Evolutionary conservation across 2,329 filamentous ascomycete species (phyloP).

Genomic region (Rachicladosporium sp.): DNA sequence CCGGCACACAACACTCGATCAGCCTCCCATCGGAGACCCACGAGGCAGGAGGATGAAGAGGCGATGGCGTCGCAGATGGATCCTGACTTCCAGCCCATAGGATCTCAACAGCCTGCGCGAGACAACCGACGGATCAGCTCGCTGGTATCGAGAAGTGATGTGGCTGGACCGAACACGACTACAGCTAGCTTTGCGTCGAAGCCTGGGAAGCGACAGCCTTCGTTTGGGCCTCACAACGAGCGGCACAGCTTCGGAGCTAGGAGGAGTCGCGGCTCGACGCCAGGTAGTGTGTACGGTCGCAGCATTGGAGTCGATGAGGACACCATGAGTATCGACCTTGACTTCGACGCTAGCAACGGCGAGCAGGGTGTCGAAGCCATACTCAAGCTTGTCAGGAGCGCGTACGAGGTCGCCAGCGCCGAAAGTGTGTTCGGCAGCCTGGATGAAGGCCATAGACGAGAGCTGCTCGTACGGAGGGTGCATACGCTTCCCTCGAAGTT

Average conservation of each 20-base stretch:
- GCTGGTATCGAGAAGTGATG: constrained; percentile 71
- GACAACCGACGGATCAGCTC: constrained; percentile 79
- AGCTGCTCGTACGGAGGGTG: constrained; percentile 23
- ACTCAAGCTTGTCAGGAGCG: constrained; percentile 17
- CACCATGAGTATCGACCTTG: constrained; percentile 20
- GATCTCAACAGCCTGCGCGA: constrained; percentile 37
- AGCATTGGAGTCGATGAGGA: constrained; percentile 20
- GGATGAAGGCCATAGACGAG: constrained; percentile 21
- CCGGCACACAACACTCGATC: constrained; percentile 10
- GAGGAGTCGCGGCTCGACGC: constrained; percentile 44
- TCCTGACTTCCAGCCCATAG: constrained; percentile 31
- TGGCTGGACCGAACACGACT: constrained; percentile 47
- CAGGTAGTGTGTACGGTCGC: constrained; percentile 30
- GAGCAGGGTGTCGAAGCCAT: constrained; percentile 18
- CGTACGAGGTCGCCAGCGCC: constrained; percentile 18
- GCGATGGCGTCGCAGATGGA: constrained; percentile 38
- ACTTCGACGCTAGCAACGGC: constrained; percentile 15
- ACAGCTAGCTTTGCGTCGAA: constrained; percentile 37
- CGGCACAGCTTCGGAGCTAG: constrained; percentile 47
- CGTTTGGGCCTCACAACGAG: constrained; percentile 55
- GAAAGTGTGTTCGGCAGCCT: constrained; percentile 20
- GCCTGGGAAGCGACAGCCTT: constrained; percentile 53
- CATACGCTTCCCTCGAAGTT: constrained; percentile 12
- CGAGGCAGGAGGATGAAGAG: constrained; percentile 28
- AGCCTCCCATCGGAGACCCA: constrained; percentile 14